A percentile compares a stretch with the other conserved stretches of the same genome.
Conservation (phyloP, 2,329 filamentous ascomycete species). For the Metarhizium sp. region DNA sequence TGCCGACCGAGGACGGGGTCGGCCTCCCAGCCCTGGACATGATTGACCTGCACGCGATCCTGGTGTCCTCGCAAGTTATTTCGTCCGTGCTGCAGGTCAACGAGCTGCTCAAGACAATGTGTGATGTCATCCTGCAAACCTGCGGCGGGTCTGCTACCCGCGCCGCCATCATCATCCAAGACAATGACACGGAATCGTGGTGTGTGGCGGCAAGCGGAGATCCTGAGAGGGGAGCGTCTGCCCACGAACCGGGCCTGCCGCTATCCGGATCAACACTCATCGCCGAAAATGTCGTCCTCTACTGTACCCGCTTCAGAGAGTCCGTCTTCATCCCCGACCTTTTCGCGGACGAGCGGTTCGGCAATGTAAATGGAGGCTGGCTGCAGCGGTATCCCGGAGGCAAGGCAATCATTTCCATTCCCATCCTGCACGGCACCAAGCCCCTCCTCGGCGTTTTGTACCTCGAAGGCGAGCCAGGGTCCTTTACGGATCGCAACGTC, state of each 20-base stretch:
- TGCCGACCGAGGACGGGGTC: conserved; percentile 45
- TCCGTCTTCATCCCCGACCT: conserved; percentile 66
- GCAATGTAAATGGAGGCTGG: conserved; percentile 63
- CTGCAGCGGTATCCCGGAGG: conserved; percentile 58
- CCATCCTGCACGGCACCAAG: conserved; percentile 64
- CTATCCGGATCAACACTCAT: conserved; percentile 58
- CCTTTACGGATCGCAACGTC: conserved; percentile 66
- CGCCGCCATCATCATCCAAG: conserved; percentile 65
- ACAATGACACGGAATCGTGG: conserved; percentile 54
- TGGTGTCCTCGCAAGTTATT: conserved; percentile 70
- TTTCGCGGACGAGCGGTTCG: conserved; percentile 66
- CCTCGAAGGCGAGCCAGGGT: conserved; percentile 63
- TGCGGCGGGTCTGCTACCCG: conserved; percentile 62
- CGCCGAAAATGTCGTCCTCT: conserved; percentile 68
- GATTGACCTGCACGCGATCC: conserved; percentile 70
- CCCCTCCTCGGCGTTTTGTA: conserved; percentile 66
- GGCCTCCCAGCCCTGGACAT: conserved; percentile 70
- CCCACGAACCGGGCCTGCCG: conserved; percentile 56
- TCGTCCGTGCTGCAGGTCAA: conserved; percentile 71
- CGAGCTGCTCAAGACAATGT: conserved; percentile 69
- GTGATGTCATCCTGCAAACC: conserved; percentile 69
- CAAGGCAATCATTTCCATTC: conserved; percentile 70
- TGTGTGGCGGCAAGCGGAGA: conserved; percentile 66
- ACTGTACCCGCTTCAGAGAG: conserved; percentile 68
- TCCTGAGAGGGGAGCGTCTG: conserved; percentile 57